Percentiles rank a stretch among this genome's conserved stretches.
Conservation (phyloP, 2,329 filamentous ascomycete genomes). For the Podosphaera aphanis region DNA sequence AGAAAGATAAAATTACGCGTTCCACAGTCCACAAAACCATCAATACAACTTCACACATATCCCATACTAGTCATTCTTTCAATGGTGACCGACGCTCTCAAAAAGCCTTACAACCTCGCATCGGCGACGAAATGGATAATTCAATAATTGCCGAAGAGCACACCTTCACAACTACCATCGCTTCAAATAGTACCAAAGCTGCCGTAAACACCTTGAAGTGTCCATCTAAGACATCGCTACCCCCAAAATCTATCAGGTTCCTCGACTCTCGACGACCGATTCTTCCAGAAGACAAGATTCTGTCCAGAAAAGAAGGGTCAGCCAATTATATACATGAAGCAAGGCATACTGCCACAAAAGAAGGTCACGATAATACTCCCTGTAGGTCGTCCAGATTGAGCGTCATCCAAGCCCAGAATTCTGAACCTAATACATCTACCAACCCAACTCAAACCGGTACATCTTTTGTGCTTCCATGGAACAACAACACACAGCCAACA, state of each 20-base stretch:
- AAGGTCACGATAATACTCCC: background rate
- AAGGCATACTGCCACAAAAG: background rate
- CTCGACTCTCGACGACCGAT: background rate
- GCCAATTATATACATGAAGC: background rate
- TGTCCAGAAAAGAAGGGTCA: background rate
- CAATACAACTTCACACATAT: slow-evolving; percentile 9
- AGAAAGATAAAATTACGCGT: slow-evolving; percentile 7
- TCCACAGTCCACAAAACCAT: slow-evolving; percentile 3
- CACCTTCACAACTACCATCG: slow-evolving; percentile 20
- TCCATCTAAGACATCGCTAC: background rate
- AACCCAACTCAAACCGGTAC: background rate
- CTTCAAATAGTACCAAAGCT: slow-evolving; percentile 19
- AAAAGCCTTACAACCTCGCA: slow-evolving; percentile 30
- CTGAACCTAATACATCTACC: background rate
- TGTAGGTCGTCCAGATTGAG: background rate
- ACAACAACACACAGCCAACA: slow-evolving; percentile 14
- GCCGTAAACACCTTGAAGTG: background rate
- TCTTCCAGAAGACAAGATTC: background rate
- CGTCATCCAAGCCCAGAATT: background rate
- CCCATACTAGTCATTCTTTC: slow-evolving; percentile 13
- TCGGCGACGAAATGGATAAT: slow-evolving; percentile 26
- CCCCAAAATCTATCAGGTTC: background rate
- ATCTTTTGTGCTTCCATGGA: background rate
- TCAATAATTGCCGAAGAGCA: slow-evolving; percentile 25
- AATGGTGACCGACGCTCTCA: slow-evolving; percentile 23